Conservation (phyloP, 768 basidiomycete species). For the Rhodotorula toruloides region DNA sequence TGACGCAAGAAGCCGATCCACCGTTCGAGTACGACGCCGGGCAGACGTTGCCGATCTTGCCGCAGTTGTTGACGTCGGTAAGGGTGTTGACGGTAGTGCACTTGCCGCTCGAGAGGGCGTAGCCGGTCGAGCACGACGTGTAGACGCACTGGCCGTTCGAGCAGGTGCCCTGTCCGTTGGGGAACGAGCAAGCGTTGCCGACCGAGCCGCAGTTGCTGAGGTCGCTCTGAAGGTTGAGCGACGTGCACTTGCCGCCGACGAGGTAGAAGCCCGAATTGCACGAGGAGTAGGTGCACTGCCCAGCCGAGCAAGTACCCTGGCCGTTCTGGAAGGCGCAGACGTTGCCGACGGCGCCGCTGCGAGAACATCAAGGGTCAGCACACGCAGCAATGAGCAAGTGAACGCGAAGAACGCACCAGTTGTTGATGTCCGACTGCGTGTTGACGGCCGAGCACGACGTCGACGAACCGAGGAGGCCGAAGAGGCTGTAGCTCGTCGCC, state of each 20-base stretch:
- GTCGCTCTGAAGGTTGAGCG: conserved; percentile 8
- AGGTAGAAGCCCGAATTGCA: conserved; percentile 14
- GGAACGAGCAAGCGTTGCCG: conserved; percentile 9
- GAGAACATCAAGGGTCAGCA: background rate
- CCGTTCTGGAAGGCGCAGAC: conserved; percentile 22
- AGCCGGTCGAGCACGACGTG: conserved; percentile 5
- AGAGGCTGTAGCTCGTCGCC: conserved; percentile 2
- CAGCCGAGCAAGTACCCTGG: background rate
- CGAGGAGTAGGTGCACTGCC: background rate
- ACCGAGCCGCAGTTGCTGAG: conserved; percentile 17
- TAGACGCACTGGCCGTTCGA: background rate
- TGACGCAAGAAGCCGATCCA: conserved; percentile 7
- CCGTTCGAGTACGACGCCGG: conserved; percentile 12
- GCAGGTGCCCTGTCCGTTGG: conserved; percentile 9
- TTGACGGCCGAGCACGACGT: conserved; percentile 19
- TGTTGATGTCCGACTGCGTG: conserved; percentile 1
- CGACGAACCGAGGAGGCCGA: conserved; percentile 13
- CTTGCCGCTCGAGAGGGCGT: conserved; percentile 3
- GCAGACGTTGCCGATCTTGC: conserved; percentile 16
- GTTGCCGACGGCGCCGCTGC: background rate
- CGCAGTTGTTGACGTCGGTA: conserved; percentile 27
- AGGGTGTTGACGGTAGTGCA: conserved; percentile 11
- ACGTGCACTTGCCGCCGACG: conserved; percentile 14
- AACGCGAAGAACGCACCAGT: conserved; percentile 1
- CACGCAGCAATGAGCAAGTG: no score